Evolutionary conservation across 129 eudicot species (phyloP).

Genomic region (Helianthus annuus): HanXRQr2.0-SUNRISE NC_035444.2:36800705-36801204

Average conservation of each 20-base stretch:
- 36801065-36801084: slow-evolving; percentile 44
- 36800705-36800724: slow-evolving; percentile 97
- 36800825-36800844: background rate
- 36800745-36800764: slow-evolving; percentile 98
- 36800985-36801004: slow-evolving; percentile 90
- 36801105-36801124: background rate
- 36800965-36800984: slow-evolving; percentile 93
- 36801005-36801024: slow-evolving; percentile 88
- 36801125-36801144: slow-evolving; percentile 9
- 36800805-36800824: no score
- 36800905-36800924: slow-evolving; percentile 79
- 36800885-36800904: slow-evolving; percentile 92
- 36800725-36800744: slow-evolving; percentile 95
- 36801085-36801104: background rate
- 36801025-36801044: slow-evolving; percentile 87
- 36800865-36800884: slow-evolving; percentile 57
- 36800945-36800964: slow-evolving; percentile 83
- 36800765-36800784: slow-evolving; percentile 42
- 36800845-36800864: slow-evolving; percentile 5
- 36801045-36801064: slow-evolving; percentile 92
- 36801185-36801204: background rate
- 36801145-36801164: background rate
- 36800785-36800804: background rate
- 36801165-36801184: background rate
- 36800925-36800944: slow-evolving; percentile 73